Base-by-base conservation (phyloP, 352 stramenopile species). In the Phytophthora pinifolia region DNA sequence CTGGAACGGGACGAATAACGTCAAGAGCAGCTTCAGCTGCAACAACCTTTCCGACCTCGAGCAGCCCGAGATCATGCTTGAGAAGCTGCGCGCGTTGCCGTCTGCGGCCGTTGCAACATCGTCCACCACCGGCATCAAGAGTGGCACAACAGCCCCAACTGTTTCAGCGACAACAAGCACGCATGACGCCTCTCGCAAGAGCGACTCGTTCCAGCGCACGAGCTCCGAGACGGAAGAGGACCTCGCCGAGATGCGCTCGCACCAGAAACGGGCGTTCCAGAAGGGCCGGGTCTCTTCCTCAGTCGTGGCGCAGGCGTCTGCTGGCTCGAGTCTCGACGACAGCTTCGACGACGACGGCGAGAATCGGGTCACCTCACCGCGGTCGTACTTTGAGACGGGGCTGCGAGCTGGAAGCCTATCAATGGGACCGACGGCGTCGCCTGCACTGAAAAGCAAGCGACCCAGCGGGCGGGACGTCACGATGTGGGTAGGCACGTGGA, bases 401-500 rank as follows among this genome's bases (percentile, higher is more conserved):
- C 45, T 87, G 10, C 75, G 73, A 9, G 66, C 65, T 12, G 68
- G 66, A 2, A 75, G 73, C 8, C 76, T 77, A 6, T 74, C 81
- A 25, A 14, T 58, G 30, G 52, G 62, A 1, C 59, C 67, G 9
- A 65, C 38, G 14, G 47, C 44, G 18, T 68, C 58, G 2, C 36
- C 61, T 1, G 29, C 56, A 4, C 39, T 61, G 31, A 61, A 48
- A 30, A 30, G 43, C 10, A 78, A 86, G 52, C 68, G 76, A 29
- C 35, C 56, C 13, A 83, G 55, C 34, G 68, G 49, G 31, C 62
- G 54, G 10, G 79, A 93, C 46, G 74, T 93, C 6, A 70, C 77
- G 9, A 72, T 96, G 45, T 96, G 84, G 85, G 76, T 89, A 4
- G 86, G 86, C 5, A 88, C 81, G 18, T 96, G 86, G 86, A 96